Evolutionary conservation across 495 filamentous ascomycete species (phyloP), one percentile per base, ranked within the genome.

Genomic region (Neurospora sp.): DNA sequence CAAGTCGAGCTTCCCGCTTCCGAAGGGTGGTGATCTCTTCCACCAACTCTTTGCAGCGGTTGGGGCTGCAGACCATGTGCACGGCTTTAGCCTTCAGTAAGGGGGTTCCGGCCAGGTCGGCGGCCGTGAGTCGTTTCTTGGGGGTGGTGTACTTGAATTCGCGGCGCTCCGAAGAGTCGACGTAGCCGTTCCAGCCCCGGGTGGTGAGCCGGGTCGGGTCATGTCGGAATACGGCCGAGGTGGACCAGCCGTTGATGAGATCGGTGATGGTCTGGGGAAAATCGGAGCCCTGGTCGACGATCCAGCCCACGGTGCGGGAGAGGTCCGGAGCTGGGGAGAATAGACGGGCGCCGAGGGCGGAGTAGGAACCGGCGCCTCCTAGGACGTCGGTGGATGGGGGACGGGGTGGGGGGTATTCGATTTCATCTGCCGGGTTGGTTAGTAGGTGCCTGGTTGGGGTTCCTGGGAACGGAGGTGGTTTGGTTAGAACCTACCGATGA

Each of bases 101-200:
- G 77, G 73, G 87, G 0, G 80, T 72, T 6, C 76, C 76, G 31
- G 78, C 75, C 12, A 86, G 79, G 72, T 86, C 84, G n/a, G 74
- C 77, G 68, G 81, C 81, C 0, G 82, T 81, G 6, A 99, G 83
- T 40, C 94, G 91, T 71, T 92, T 84, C 81, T 97, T 99, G 6
- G 91, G 91, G 9, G 94, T 98, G 65, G 90, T 84, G 80, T 97
- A 99, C 80, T 88, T 88, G 86, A 99, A 99, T 27, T 89, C 92
- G 83, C 86, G 82, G 72, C 83, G 80, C 71, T 84, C 78, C 72
- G 83, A 82, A 48, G 83, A 75, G 76, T 72, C 70, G 65, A 82
- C 87, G 80, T 98, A 98, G 70, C 92, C 90, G 78, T 98, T 98
- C 91, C 93, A 97, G 40, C 92, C 94, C 35, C 93, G 88, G 0